Base-by-base conservation (phyloP, 2,329 filamentous ascomycete species). In the Trichoderma sp. region DNA sequence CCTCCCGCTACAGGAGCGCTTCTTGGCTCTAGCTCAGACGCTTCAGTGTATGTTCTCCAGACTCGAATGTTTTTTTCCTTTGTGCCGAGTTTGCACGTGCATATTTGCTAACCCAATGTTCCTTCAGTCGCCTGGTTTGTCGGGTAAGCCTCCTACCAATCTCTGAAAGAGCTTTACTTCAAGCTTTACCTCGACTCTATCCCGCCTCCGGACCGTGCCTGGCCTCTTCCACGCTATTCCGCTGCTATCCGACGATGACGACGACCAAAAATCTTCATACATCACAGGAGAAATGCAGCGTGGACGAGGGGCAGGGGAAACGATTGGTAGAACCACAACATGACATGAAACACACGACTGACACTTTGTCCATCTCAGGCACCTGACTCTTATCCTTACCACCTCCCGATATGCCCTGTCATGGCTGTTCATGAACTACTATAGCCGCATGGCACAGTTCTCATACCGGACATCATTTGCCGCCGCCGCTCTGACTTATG, bases 381-480 rank as follows among this genome's bases (percentile, higher is more conserved):
- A 99, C 84, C 87, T 98, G 77, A 93, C 93, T 53, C 91, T 98
- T 77, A 93, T 99, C 79, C 86, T 97, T 80, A 93, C 91, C 82
- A 94, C 96, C 71, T 83, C 93, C 81, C 93, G 95, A 83, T 99
- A 98, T 85, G 86, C 89, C 78, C 85, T 98, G 77, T 97, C 95
- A 66, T 97, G 95, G 88, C 86, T 98, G 75, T 93, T 93, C 81
- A 93, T 98, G 89, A 97, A 97, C 89, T 95, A 91, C 84, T 93
- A 93, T 83, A 92, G 92, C 75, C 86, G 90, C 83, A 91, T 91
- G 88, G 95, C 96, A 65, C 89, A 91, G 79, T 92, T 97, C 84
- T 93, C 93, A 75, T 99, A 99, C 88, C 95, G 97, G 81, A 91
- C 93, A 73, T 94, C 95, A 75, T 99, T 99, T 84, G 79, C 98